Conservation (phyloP, 345 rosid species). For the Salix exigua region DNA sequence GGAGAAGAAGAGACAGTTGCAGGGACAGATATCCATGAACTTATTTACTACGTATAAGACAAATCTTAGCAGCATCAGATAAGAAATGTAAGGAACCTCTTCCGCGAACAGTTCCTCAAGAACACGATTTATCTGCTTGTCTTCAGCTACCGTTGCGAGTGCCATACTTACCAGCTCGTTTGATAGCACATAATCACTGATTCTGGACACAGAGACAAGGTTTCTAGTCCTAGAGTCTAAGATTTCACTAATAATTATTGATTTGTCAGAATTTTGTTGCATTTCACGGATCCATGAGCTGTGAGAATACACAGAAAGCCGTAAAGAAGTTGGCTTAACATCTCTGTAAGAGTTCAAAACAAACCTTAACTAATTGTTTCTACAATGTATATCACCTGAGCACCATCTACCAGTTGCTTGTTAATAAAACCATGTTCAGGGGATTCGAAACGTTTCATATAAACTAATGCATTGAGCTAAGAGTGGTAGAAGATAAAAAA, state of each 20-base stretch:
- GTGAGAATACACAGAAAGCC: too few species aligned
- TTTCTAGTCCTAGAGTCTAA: too few species aligned
- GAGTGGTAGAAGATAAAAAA: too few species aligned
- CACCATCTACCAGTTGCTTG: not conserved
- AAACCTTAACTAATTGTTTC: not conserved
- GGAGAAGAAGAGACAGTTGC: not conserved
- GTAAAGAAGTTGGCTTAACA: too few species aligned
- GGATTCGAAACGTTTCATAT: not conserved
- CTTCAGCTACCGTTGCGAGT: constrained; percentile 91
- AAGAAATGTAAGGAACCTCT: constrained; percentile 39
- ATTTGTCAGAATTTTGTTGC: too few species aligned
- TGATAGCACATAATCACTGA: constrained; percentile 87
- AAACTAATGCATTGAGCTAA: not conserved
- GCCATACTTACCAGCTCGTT: constrained; percentile 95
- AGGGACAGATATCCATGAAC: not conserved
- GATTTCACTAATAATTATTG: too few species aligned
- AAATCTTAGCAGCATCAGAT: not conserved
- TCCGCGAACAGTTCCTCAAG: constrained; percentile 84
- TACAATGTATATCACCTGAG: not conserved
- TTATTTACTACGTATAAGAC: not conserved
- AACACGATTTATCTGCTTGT: constrained; percentile 92
- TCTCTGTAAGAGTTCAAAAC: not conserved
- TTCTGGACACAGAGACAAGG: constrained; percentile 84
- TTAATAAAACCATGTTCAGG: not conserved
- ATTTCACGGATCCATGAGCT: too few species aligned